Conservation (phyloP, 495 filamentous ascomycete species). For the Xanthoparmelia taractica region DNA sequence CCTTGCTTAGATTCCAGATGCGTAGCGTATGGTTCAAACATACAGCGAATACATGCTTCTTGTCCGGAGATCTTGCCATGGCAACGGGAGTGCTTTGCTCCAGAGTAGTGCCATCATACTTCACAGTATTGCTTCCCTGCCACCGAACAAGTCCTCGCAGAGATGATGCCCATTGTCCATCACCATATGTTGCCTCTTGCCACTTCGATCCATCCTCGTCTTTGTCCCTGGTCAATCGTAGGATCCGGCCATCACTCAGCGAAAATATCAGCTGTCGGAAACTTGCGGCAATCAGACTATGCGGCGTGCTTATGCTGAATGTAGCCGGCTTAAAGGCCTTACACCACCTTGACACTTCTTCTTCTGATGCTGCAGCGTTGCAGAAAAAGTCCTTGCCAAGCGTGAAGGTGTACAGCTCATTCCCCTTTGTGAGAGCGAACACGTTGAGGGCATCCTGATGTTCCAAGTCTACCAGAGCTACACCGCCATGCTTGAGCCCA, state of each 20-base stretch:
- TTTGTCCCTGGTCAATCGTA: slow-evolving; percentile 60
- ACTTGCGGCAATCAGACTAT: slow-evolving; percentile 68
- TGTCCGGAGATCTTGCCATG: slow-evolving; percentile 55
- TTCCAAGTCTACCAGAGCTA: slow-evolving; percentile 72
- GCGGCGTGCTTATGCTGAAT: slow-evolving; percentile 69
- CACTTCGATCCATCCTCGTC: slow-evolving; percentile 61
- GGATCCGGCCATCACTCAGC: slow-evolving; percentile 71
- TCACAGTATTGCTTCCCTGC: slow-evolving; percentile 56
- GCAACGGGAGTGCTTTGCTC: slow-evolving; percentile 57
- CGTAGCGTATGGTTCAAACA: slow-evolving; percentile 80
- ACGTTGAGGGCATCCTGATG: slow-evolving; percentile 71
- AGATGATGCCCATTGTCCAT: slow-evolving; percentile 67
- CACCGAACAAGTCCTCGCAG: slow-evolving; percentile 66
- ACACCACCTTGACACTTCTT: slow-evolving; percentile 65
- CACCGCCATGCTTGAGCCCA: slow-evolving; percentile 60
- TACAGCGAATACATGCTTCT: slow-evolving; percentile 70
- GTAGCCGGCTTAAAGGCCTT: slow-evolving; percentile 62
- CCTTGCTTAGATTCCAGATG: slow-evolving; percentile 73
- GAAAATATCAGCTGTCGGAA: slow-evolving; percentile 68
- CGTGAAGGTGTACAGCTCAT: slow-evolving; percentile 71
- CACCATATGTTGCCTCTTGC: slow-evolving; percentile 71
- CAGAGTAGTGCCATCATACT: slow-evolving; percentile 56
- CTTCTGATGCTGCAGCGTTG: slow-evolving; percentile 56
- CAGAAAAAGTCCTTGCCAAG: slow-evolving; percentile 76
- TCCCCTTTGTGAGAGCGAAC: slow-evolving; percentile 69